Conservation (phyloP, 768 basidiomycete species). For the Leccinum imitatum region DNA sequence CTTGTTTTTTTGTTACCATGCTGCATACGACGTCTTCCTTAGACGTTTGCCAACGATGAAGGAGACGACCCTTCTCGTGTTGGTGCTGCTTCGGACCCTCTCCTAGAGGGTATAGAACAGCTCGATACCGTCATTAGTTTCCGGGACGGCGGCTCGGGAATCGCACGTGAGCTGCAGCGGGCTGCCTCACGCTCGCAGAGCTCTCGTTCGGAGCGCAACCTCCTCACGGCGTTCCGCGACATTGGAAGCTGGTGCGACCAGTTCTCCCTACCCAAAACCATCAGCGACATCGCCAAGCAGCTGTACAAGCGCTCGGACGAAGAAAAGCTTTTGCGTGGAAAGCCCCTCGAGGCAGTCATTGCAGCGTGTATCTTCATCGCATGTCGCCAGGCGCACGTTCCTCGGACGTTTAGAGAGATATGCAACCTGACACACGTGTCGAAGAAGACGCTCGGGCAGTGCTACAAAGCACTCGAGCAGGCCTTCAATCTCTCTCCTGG, state of each 20-base stretch:
- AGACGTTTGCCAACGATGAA: constrained; percentile 99
- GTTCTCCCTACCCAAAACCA: constrained; percentile 90
- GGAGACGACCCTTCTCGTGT: constrained; percentile 99
- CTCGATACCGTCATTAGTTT: constrained; percentile 95
- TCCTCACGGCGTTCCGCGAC: constrained; percentile 86
- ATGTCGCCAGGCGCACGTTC: constrained; percentile 93
- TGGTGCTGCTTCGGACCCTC: constrained; percentile 90
- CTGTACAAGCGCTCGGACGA: constrained; percentile 97
- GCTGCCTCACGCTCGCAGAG: constrained; percentile 70
- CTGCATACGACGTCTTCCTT: constrained; percentile 29
- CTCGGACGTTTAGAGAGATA: constrained; percentile 93
- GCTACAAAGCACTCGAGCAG: constrained; percentile 84
- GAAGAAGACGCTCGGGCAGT: constrained; percentile 94
- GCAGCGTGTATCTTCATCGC: constrained; percentile 99
- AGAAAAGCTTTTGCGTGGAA: constrained; percentile 88
- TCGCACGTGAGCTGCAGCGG: constrained; percentile 85
- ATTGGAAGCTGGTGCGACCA: constrained; percentile 95
- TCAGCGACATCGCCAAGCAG: constrained; percentile 95
- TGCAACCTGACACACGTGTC: constrained; percentile 91
- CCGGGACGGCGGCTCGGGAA: constrained; percentile 90
- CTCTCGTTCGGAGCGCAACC: constrained; percentile 80
- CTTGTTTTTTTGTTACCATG: constrained; percentile 10
- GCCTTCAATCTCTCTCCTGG: constrained; percentile 88
- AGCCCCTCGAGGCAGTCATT: constrained; percentile 89
- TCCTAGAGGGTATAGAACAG: constrained; percentile 93